phyloP scores from a whole-genome alignment of 2,329 filamentous ascomycete species.

The Cercospora sp. region DNA sequence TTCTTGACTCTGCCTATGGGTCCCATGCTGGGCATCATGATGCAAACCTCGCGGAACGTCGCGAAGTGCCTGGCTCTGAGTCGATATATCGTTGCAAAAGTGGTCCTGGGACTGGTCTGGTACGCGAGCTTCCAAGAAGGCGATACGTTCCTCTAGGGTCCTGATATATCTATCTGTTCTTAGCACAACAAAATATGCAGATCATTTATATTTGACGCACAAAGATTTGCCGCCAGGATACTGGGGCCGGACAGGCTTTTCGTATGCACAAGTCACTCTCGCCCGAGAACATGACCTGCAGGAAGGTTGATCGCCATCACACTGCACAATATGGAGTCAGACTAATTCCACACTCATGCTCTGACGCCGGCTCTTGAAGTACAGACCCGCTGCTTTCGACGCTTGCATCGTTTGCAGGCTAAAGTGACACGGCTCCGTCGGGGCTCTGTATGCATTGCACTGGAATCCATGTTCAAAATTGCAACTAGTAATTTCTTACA shows the following conservation, averaged over 20 bases:
- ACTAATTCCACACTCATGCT: not conserved
- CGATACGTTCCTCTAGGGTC: not conserved
- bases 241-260: not conserved
- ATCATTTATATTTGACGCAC: not conserved
- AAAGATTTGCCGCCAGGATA: not conserved
- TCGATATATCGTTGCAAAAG: not conserved
- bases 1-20: not conserved
- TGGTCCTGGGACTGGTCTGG: not conserved
- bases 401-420: not conserved
- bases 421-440: not conserved
- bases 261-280: not conserved
- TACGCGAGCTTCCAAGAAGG: not conserved
- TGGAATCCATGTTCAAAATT: not conserved
- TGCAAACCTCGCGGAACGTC: not conserved
- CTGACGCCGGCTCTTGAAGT: not conserved
- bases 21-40: not conserved
- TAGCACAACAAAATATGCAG: not conserved
- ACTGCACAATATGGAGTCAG: not conserved
- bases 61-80: not conserved
- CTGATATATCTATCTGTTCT: not conserved
- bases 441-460: not conserved
- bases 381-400: not conserved
- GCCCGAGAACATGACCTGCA: not conserved
- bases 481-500: not conserved
- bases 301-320: not conserved